Conservation (phyloP, 352 stramenopile genomes). For the Aphanomyces cochlioides region DNA sequence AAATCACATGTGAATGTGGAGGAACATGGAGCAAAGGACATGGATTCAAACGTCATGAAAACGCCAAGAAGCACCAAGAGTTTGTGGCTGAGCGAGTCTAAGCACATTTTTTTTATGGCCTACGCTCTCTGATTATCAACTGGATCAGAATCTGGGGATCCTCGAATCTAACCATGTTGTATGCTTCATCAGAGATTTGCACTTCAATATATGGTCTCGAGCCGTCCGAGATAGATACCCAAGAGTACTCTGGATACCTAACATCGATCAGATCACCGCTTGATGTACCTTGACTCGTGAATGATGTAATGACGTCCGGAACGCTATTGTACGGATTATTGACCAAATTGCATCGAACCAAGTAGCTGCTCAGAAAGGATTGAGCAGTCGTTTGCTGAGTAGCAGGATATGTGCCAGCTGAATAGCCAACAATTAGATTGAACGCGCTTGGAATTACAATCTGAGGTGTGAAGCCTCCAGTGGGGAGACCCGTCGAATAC, state of each 20-base stretch:
- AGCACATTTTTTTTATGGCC: too few relatives aligned
- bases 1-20: too few relatives aligned
- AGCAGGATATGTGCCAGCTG: neutral
- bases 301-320: neutral
- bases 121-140: neutral
- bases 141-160: neutral
- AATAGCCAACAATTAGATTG: neutral
- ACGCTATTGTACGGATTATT: conserved; percentile 6
- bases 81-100: too few relatives aligned
- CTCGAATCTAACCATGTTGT: neutral
- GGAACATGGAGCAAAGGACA: too few relatives aligned
- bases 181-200: neutral
- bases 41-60: too few relatives aligned
- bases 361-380: neutral
- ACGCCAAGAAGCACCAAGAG: too few relatives aligned
- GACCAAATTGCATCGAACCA: conserved; percentile 12
- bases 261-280: conserved; percentile 9
- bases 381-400: neutral
- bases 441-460: neutral
- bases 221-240: neutral
- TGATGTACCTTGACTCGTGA: conserved; percentile 10
- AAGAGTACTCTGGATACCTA: neutral
- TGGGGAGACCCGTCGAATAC: conserved; percentile 33
- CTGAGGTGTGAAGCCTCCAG: neutral
- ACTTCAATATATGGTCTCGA: conserved; percentile 9